phyloP scores from a whole-genome alignment of 2,329 filamentous ascomycete species.

The Orbilia javanica region DNA sequence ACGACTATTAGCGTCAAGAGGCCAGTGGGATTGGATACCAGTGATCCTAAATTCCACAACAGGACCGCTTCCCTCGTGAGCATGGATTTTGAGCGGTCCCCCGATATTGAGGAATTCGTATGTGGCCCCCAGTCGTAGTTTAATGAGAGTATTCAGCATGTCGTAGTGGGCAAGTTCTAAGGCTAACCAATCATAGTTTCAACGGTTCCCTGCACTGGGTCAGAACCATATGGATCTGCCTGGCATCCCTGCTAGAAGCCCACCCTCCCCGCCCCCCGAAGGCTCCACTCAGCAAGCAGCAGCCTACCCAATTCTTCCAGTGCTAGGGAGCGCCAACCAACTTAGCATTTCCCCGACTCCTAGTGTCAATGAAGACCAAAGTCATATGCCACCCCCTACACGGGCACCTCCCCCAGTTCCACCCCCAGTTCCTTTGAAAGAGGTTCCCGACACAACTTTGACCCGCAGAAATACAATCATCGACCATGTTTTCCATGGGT shows the following conservation, averaged over 20 bases:
- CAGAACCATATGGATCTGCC: conserved; percentile 33
- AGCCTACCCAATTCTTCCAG: conserved; percentile 38
- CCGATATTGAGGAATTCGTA: conserved; percentile 62
- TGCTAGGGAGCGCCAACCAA: conserved; percentile 31
- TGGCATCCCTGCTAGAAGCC: conserved; percentile 11
- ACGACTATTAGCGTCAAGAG: conserved; percentile 41
- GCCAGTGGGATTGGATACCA: conserved; percentile 8
- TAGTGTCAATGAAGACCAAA: conserved; percentile 35
- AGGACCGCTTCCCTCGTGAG: conserved; percentile 32
- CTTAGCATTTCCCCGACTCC: conserved; percentile 24
- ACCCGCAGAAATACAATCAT: conserved; percentile 60
- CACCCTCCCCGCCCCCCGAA: conserved; percentile 34
- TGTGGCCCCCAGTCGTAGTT: conserved; percentile 1
- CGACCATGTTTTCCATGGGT: conserved; percentile 62
- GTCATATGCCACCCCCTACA: conserved; percentile 32
- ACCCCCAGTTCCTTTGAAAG: conserved; percentile 45
- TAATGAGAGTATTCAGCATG: too few species aligned
- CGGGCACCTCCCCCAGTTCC: conserved; percentile 30
- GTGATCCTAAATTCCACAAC: conserved; percentile 38
- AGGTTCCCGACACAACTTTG: conserved; percentile 32
- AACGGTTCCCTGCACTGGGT: conserved; percentile 60
- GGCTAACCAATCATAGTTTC: conserved; percentile 58
- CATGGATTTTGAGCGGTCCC: conserved; percentile 48
- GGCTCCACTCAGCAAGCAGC: conserved; percentile 18
- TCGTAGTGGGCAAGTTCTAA: too few species aligned